Evolutionary conservation across 2,329 filamentous ascomycete species (phyloP).

Genomic region (Phaeomoniella chlamydospora): DNA sequence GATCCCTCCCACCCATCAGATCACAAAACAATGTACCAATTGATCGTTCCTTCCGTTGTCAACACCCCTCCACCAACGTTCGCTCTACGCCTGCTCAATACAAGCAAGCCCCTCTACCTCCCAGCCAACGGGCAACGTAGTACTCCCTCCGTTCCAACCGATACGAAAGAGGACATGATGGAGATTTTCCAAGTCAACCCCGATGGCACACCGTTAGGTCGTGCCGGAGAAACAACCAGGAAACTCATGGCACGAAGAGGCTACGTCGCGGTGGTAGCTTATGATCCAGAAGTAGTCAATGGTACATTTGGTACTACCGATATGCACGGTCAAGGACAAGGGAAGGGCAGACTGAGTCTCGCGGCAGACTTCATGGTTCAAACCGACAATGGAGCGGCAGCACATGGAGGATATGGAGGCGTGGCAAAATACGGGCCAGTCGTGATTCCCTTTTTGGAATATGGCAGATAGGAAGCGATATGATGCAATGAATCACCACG

Average conservation of each 20-base stretch:
- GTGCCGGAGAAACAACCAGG: conserved; percentile 55
- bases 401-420: conserved; percentile 39
- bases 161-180: conserved; percentile 99
- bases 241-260: conserved; percentile 88
- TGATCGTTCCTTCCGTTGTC: conserved; percentile 86
- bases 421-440: conserved; percentile 96
- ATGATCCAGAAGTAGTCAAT: conserved; percentile 67
- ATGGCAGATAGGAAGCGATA: too few relatives aligned
- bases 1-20: conserved; percentile 82
- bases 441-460: conserved; percentile 76
- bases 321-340: conserved; percentile 25
- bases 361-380: conserved; percentile 97
- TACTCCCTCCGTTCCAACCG: conserved; percentile 52
- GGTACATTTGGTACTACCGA: conserved; percentile 20
- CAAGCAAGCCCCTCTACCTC: conserved; percentile 81
- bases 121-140: conserved; percentile 70
- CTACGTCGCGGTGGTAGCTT: conserved; percentile 86
- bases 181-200: conserved; percentile 96
- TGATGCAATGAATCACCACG: too few relatives aligned
- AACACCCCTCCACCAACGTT: conserved; percentile 75
- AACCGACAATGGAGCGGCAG: conserved; percentile 51
- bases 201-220: conserved; percentile 47
- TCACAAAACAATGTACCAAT: conserved; percentile 99
- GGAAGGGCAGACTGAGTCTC: conserved; percentile 53
- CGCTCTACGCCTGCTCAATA: conserved; percentile 75